Conservation (phyloP, 2,329 filamentous ascomycete species). For the Xylaria sp. region DNA sequence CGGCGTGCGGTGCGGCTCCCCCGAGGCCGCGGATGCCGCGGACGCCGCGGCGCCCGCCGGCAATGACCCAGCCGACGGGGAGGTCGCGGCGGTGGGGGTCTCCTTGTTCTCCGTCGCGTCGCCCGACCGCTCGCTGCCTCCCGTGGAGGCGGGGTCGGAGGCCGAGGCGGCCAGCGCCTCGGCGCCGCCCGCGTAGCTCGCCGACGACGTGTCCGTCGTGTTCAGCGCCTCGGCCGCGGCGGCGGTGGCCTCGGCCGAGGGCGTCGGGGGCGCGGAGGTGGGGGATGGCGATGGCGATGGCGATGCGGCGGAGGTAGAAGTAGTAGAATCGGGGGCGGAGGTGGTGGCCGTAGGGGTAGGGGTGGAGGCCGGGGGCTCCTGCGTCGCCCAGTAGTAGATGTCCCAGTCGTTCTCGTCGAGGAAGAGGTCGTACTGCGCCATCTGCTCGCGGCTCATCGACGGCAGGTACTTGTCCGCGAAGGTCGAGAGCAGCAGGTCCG, state of each 20-base stretch:
- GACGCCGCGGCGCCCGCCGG: constrained; percentile 7
- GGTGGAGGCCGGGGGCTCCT: constrained; percentile 67
- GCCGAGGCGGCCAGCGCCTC: constrained; percentile 20
- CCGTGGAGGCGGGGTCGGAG: constrained; percentile 19
- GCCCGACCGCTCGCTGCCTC: constrained; percentile 25
- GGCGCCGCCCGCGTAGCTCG: constrained; percentile 44
- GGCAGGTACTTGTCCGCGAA: constrained; percentile 82
- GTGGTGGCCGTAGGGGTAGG: constrained; percentile 43
- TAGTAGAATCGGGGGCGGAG: constrained; percentile 3
- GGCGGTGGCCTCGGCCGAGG: constrained; percentile 23
- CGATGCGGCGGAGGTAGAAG: constrained; percentile 15
- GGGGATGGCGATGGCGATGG: not conserved
- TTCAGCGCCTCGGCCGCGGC: constrained; percentile 41
- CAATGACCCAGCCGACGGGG: no score
- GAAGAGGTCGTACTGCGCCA: constrained; percentile 86
- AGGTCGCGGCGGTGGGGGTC: constrained; percentile 29
- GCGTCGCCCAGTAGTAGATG: constrained; percentile 99
- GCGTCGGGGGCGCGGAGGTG: not conserved
- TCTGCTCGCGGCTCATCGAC: constrained; percentile 71
- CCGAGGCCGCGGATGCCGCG: constrained; percentile 38
- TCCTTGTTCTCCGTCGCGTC: constrained; percentile 34
- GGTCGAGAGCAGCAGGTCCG: constrained; percentile 92
- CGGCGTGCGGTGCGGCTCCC: constrained; percentile 33
- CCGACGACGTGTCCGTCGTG: constrained; percentile 53
- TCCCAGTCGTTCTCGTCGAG: constrained; percentile 99